Percentiles rank a stretch among this genome's conserved stretches.
Evolutionary conservation across 73 alveolate species (phyloP).

Genomic region (Paramecium primaurelia): DNA sequence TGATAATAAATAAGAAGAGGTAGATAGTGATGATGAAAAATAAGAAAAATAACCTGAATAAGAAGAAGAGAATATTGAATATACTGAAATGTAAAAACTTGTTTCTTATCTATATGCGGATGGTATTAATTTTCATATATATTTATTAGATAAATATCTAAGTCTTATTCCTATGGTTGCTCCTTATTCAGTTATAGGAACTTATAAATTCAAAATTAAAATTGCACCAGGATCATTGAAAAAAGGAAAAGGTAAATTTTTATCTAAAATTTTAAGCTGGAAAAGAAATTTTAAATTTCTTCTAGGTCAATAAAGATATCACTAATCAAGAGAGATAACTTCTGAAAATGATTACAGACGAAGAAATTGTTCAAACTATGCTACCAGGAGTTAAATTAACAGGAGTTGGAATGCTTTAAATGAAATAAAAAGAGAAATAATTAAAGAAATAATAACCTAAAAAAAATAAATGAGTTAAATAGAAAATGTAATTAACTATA

Average conservation of each 20-base stretch:
- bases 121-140: conserved; percentile 3
- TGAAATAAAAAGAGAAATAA: conserved; percentile 21
- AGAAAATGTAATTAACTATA: background rate
- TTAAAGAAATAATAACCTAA: background rate
- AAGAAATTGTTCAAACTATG: conserved; percentile 50
- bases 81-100: conserved; percentile 26
- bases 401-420: conserved; percentile 48
- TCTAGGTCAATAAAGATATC: background rate
- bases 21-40: conserved; percentile 59
- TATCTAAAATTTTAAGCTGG: background rate
- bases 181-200: conserved; percentile 37
- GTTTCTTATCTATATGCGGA: conserved; percentile 50
- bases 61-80: conserved; percentile 38
- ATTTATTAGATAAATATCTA: background rate
- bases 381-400: conserved; percentile 43
- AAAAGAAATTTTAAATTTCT: conserved; percentile 33
- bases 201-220: conserved; percentile 30
- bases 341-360: conserved; percentile 45
- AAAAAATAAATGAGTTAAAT: background rate
- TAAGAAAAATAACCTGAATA: conserved; percentile 63
- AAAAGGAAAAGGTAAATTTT: conserved; percentile 56
- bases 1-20: conserved; percentile 54
- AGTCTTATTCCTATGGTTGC: conserved; percentile 50
- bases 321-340: conserved; percentile 36
- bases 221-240: conserved; percentile 56